Conservation (phyloP, 805 yeast species). For the Ogataea neopini region DNA sequence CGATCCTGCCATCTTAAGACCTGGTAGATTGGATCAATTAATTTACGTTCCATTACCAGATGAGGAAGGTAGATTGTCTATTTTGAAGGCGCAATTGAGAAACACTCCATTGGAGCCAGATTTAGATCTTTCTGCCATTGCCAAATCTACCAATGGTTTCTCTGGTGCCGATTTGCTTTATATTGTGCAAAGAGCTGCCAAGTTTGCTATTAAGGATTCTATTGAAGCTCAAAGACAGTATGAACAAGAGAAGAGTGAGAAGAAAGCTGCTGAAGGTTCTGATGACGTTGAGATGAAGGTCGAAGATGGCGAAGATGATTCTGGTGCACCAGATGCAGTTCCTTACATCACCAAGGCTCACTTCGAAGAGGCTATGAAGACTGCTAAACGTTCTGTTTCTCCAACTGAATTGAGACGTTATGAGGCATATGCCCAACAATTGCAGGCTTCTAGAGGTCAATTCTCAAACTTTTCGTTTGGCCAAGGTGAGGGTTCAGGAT, state of each 20-base stretch:
- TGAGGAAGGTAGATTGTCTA: slow-evolving; percentile 89
- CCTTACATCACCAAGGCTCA: slow-evolving; percentile 93
- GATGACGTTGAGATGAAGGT: slow-evolving; percentile 41
- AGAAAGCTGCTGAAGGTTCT: slow-evolving; percentile 41
- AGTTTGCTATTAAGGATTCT: slow-evolving; percentile 96
- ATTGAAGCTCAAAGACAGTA: slow-evolving; percentile 74
- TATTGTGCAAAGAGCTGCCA: slow-evolving; percentile 98
- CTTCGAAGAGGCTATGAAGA: slow-evolving; percentile 99
- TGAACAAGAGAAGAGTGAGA: slow-evolving; percentile 54
- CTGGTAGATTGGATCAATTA: slow-evolving; percentile 98
- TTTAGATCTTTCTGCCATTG: slow-evolving; percentile 81
- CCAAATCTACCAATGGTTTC: slow-evolving; percentile 94
- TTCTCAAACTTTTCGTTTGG: slow-evolving; percentile 86
- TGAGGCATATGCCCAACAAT: slow-evolving; percentile 96
- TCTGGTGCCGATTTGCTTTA: slow-evolving; percentile 98
- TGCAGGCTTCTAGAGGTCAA: slow-evolving; percentile 95
- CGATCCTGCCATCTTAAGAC: slow-evolving; percentile 97
- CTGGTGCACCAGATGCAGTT: slow-evolving; percentile 87
- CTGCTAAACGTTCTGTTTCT: slow-evolving; percentile 95
- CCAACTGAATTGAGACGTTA: slow-evolving; percentile 98
- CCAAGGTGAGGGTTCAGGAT: slow-evolving; percentile 41
- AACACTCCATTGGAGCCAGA: slow-evolving; percentile 99
- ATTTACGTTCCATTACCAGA: slow-evolving; percentile 99
- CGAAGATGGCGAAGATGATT: slow-evolving; percentile 43
- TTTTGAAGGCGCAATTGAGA: slow-evolving; percentile 93